Evolutionary conservation across 2,329 filamentous ascomycete genomes (phyloP).

Genomic region (Fusarium irregulare): DNA sequence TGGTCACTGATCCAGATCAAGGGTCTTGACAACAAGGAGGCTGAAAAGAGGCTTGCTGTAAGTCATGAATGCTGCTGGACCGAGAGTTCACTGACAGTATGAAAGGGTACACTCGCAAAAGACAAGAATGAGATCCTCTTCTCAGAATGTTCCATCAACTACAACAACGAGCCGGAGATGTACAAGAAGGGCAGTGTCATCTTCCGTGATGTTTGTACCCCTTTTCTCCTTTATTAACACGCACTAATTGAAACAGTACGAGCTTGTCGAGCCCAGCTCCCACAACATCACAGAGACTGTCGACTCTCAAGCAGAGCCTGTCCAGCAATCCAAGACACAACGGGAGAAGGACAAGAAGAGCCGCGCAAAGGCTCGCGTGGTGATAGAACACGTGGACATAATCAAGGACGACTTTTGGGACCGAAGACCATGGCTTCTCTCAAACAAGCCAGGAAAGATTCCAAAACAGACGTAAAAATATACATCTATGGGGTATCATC

Average conservation of each 20-base stretch:
- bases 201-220: constrained; percentile 76
- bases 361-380: constrained; percentile 81
- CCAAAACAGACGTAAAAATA: constrained; percentile 66
- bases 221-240: no score
- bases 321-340: constrained; percentile 79
- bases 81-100: constrained; percentile 31
- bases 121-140: constrained; percentile 99
- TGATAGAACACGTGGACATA: constrained; percentile 89
- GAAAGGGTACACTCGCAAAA: constrained; percentile 79
- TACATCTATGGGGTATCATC: constrained; percentile 49
- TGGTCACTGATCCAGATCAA: constrained; percentile 88
- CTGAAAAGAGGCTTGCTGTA: constrained; percentile 83
- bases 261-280: constrained; percentile 70
- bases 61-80: constrained; percentile 31
- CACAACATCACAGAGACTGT: constrained; percentile 60
- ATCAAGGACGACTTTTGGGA: constrained; percentile 97
- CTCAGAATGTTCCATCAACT: constrained; percentile 89
- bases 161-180: constrained; percentile 95
- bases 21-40: constrained; percentile 79
- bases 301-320: constrained; percentile 63
- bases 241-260: constrained; percentile 65
- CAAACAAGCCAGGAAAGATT: constrained; percentile 77
- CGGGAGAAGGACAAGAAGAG: constrained; percentile 85
- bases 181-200: constrained; percentile 94
- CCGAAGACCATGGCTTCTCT: constrained; percentile 83